A percentile compares a stretch with the other conserved stretches of the same genome.
These are phyloP conservation scores for Lecanicillium sp. DNA, from an alignment of 2,329 filamentous ascomycete genomes.

Conservation along the genomic window DNA sequence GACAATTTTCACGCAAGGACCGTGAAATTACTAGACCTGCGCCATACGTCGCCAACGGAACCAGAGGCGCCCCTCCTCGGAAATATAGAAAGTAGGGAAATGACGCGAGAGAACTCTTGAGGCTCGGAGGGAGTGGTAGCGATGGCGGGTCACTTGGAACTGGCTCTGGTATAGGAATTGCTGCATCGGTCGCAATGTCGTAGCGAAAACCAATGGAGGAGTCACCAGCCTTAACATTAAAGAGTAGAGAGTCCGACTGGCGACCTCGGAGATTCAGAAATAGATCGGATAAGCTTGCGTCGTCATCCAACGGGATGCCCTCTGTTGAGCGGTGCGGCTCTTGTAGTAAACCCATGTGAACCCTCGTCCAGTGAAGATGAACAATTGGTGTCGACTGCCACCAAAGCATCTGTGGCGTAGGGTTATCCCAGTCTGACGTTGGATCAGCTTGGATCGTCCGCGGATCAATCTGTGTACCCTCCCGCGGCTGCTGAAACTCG, in stretches of 20 bases:
- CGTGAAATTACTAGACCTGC: conserved; percentile 1
- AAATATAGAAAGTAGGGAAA: conserved; percentile 7
- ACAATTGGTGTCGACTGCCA: conserved; percentile 2
- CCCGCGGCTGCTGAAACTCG: too few relatives aligned
- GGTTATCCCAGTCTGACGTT: conserved; percentile 6
- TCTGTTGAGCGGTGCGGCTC: conserved; percentile 4
- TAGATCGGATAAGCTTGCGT: neutral
- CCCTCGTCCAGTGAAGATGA: conserved; percentile 4
- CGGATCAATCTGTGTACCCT: conserved; percentile 3
- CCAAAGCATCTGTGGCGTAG: conserved; percentile 3
- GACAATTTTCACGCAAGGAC: conserved; percentile 2
- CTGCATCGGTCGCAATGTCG: conserved; percentile 5
- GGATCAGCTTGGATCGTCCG: conserved; percentile 7
- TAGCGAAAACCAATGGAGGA: conserved; percentile 4
- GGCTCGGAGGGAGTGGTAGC: neutral
- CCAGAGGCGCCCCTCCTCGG: conserved; percentile 1
- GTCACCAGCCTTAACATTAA: conserved; percentile 2
- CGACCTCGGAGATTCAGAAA: conserved; percentile 5
- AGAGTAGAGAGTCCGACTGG: conserved; percentile 2
- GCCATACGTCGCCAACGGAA: conserved; percentile 1
- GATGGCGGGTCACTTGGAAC: conserved; percentile 2
- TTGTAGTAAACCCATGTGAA: conserved; percentile 4
- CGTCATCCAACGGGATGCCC: conserved; percentile 2
- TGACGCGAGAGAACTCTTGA: neutral
- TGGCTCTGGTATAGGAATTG: conserved; percentile 4